Evolutionary conservation across 345 rosid species (phyloP).

Genomic region (Isatis tinctoria): DNA sequence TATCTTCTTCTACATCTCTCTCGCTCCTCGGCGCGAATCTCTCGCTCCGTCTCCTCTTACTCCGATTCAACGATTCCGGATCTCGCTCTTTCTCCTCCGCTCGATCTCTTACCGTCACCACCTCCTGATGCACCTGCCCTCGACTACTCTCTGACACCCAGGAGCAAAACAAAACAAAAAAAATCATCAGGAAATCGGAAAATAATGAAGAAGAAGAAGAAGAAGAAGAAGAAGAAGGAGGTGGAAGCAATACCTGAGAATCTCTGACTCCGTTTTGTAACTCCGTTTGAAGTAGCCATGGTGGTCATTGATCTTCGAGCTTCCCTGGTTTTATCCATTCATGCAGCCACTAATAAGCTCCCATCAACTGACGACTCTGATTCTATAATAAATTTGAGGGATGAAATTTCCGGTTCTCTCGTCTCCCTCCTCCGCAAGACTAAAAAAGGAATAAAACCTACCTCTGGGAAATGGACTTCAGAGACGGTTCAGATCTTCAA

Average conservation of each 20-base stretch:
- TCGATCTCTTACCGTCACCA: conserved; percentile 33
- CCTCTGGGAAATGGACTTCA: background rate
- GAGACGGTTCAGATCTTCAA: conserved; percentile 40
- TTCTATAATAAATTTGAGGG: background rate
- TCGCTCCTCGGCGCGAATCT: conserved; percentile 22
- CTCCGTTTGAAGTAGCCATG: conserved; percentile 40
- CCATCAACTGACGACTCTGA: conserved; percentile 10
- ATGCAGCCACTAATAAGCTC: conserved; percentile 15
- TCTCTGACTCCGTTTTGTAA: conserved; percentile 43
- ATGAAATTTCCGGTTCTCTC: background rate
- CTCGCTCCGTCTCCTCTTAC: conserved; percentile 43
- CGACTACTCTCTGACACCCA: conserved; percentile 32
- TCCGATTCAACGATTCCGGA: conserved; percentile 32
- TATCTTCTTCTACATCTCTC: conserved; percentile 38
- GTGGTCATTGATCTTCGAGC: conserved; percentile 37
- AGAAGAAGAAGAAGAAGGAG: background rate
- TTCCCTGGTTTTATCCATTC: conserved; percentile 50
- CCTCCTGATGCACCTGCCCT: conserved; percentile 31
- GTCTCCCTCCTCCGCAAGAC: no score
- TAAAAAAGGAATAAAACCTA: no score
- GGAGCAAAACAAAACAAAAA: background rate
- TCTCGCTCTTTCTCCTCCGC: conserved; percentile 29
- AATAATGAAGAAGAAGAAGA: background rate
- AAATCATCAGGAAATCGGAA: background rate
- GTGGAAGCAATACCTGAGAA: conserved; percentile 7